phyloP scores from a whole-genome alignment of 2,329 filamentous ascomycete genomes.

The Trichoderma harzianum region DNA sequence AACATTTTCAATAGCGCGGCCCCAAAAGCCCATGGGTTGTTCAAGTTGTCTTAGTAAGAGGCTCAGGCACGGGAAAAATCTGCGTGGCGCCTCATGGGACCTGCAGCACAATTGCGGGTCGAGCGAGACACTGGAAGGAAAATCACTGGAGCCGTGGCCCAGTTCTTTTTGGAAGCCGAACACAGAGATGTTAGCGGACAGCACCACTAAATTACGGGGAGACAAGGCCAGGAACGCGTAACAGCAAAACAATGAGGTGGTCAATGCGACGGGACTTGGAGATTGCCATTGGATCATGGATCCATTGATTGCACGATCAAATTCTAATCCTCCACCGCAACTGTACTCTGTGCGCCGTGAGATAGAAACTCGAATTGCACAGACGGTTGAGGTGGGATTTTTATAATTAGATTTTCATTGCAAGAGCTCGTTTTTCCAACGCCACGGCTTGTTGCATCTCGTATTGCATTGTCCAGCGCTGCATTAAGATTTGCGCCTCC shows the following conservation, averaged over 20 bases:
- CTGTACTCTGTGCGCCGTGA: neutral
- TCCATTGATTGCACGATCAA: neutral
- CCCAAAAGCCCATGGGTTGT: neutral
- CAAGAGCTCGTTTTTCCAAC: neutral
- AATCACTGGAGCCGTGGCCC: neutral
- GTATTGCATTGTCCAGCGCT: neutral
- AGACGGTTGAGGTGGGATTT: neutral
- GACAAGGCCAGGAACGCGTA: neutral
- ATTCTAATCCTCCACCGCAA: neutral
- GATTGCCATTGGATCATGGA: neutral
- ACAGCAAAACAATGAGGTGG: neutral
- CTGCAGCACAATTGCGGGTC: neutral
- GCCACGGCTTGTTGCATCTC: neutral
- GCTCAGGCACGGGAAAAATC: conserved; percentile 1
- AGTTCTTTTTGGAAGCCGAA: neutral
- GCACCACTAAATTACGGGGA: neutral
- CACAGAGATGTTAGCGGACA: neutral
- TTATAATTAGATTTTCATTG: neutral
- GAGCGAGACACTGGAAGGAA: neutral
- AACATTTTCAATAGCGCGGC: conserved; percentile 7
- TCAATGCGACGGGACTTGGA: neutral
- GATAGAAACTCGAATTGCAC: neutral
- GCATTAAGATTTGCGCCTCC: neutral
- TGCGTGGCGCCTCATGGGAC: conserved; percentile 3
- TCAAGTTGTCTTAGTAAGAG: neutral